Evolutionary conservation across 352 stramenopile genomes (phyloP), one percentile per base, ranked within the genome.

Genomic region (Saprolegnia parasitica): DNA sequence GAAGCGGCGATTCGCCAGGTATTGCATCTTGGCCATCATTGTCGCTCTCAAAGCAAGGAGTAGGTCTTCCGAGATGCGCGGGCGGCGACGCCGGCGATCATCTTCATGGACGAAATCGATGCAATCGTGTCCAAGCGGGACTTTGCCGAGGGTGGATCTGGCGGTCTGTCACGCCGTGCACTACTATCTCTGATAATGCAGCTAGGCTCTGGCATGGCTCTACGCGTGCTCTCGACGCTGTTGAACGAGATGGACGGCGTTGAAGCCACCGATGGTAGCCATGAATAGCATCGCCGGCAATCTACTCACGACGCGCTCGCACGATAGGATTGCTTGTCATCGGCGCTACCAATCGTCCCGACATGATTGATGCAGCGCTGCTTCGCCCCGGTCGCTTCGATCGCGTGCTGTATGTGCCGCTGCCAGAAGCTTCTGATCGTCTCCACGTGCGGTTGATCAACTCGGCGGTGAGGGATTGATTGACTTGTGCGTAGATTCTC

Each of bases 211-310:
- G 90, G 78, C 45, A 89, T 91, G 9, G 76, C 88, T 11, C 77
- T 89, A 71, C 91, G 97, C 42, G 93, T 99, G 26, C 91, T 99
- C 57, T 98, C 97, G 45, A 98, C 97, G 55, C 89, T 99, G 76
- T 79, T 99, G 18, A 98, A 97, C 54, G 96, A 99, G 75, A 99
- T 99, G 86, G 96, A 99, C 74, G 97, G 96, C 39, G 94, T 99
- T 40, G 95, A 98, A 68, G 90, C 87, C 21, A 83, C 91, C 1
- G 96, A 98, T 71, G 97, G 86, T 81, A 63, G 13, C 52, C 29
- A 29, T 23, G 24, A 29, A 23, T 40, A 42, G 2, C 26, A 4
- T 60, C 35, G 20, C 5, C 29, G 18, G n/a, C 35, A 21, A 13
- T 35, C 20, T 23, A 40, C 32, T 68, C 5, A 52, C 21, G 29